These are phyloP conservation scores for Aspergillus piperis DNA, from an alignment of 2,329 filamentous ascomycete genomes.

Conservation along the genomic window DNA sequence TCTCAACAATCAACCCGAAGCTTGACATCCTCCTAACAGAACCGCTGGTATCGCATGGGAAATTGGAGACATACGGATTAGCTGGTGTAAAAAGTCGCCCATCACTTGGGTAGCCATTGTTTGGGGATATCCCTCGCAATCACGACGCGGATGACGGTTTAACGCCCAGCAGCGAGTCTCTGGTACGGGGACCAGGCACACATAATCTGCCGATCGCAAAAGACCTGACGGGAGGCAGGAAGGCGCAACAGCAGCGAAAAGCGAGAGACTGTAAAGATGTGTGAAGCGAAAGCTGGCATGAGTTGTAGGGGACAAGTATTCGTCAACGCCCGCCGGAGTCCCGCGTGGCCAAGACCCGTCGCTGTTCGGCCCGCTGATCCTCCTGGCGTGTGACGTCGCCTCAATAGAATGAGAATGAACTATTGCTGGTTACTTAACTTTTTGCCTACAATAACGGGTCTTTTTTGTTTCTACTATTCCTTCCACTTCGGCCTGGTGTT, in stretches of 20 bases:
- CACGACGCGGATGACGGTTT: constrained; percentile 28
- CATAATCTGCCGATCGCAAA: constrained; percentile 35
- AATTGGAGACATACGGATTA: constrained; percentile 37
- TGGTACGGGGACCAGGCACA: constrained; percentile 32
- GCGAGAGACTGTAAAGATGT: neutral
- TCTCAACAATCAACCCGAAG: too few relatives aligned
- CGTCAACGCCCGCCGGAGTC: constrained; percentile 7
- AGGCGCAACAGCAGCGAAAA: neutral
- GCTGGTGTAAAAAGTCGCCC: constrained; percentile 36
- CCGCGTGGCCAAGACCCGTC: constrained; percentile 5
- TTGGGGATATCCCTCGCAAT: constrained; percentile 23
- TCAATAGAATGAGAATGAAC: neutral
- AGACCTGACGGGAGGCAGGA: constrained; percentile 5
- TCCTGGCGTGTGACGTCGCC: constrained; percentile 1
- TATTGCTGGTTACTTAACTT: neutral
- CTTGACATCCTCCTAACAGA: neutral
- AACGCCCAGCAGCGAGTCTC: constrained; percentile 37
- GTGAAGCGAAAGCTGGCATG: constrained; percentile 3
- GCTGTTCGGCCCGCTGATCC: constrained; percentile 6
- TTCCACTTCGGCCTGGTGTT: neutral
- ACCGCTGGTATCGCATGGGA: neutral
- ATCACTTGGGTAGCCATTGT: constrained; percentile 41
- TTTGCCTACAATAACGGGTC: neutral
- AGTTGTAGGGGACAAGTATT: constrained; percentile 10
- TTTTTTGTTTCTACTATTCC: neutral